Evolutionary conservation across 129 eudicot species (phyloP), one percentile per base, ranked within the genome.

Genomic region (Flaveria sonorensis): DNA sequence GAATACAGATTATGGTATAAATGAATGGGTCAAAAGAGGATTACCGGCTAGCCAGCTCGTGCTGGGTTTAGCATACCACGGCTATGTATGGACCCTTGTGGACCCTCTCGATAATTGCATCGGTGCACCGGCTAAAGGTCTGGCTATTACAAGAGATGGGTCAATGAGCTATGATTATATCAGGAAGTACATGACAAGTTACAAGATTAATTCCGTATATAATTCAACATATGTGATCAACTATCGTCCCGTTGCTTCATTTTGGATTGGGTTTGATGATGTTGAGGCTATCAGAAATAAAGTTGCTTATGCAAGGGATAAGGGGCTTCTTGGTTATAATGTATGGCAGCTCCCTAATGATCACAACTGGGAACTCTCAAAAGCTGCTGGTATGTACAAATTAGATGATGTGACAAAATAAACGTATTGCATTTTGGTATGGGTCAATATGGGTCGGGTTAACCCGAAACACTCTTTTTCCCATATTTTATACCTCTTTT

Each of bases 251-350:
- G 50, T 81, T 3, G 85, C 83, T 32, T 82, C 81, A 0, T 78
- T n/a, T 15, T 91, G 97, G 97, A 81, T 91, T 0, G 86, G 84
- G 6, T 91, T 77, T 42, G 97, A 91, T 80, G 97, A 79, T 59
- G 45, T 43, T 5, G 77, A 83, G 55, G 64, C 83, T 12, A 76
- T 91, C 3, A 46, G 77, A 4, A 64, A 81, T 2, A 91, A 91
- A 86, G 89, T 91, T 76, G 56, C 68, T 4, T 91, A 80, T 76
- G 93, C 90, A 1, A 88, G 74, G 76, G 43, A 68, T 13, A 83
- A 36, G 18, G 83, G 85, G 15, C 81, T 91, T 77, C 87, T 84
- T 45, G 97, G 97, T 60, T 88, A 86, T 80, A 86, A 72, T 61
- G 89, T 83, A 30, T 88, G 93, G 92, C 87, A 86, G 70, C 81